These are phyloP conservation scores for Phoenix roebelenii DNA, from an alignment of 176 grass and related monocot species.

Conservation along the genomic window DNA sequence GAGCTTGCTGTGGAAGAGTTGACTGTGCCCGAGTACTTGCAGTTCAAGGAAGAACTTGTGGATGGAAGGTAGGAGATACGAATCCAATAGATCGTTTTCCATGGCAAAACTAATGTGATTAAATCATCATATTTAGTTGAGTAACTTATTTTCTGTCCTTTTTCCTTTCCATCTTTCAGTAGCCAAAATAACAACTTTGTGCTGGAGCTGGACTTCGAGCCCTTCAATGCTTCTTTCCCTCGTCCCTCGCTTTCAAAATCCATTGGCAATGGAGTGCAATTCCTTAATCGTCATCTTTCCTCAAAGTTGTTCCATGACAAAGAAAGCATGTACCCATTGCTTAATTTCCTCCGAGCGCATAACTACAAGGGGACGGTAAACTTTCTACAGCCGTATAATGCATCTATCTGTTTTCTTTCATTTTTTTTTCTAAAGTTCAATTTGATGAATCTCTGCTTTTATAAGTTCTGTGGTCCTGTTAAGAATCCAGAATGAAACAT, in stretches of 20 bases:
- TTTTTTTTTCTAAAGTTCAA: too few relatives aligned
- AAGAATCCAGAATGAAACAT: too few relatives aligned
- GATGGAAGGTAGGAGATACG: background rate
- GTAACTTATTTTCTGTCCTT: slow-evolving; percentile 2
- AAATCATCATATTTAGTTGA: too few relatives aligned
- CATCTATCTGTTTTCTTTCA: too few relatives aligned
- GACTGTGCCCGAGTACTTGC: background rate
- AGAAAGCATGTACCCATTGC: slow-evolving; percentile 78
- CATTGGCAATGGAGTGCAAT: slow-evolving; percentile 95
- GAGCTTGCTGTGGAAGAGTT: background rate
- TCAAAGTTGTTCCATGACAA: slow-evolving; percentile 99
- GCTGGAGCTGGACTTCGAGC: slow-evolving; percentile 96
- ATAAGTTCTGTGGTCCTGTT: too few relatives aligned
- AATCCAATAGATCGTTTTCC: background rate
- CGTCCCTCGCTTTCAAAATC: slow-evolving; percentile 93
- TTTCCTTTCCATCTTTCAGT: slow-evolving; percentile 17
- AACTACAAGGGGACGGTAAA: slow-evolving; percentile 83
- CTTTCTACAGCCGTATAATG: background rate
- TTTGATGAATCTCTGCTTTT: too few relatives aligned
- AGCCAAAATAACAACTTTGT: slow-evolving; percentile 49
- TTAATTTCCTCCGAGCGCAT: slow-evolving; percentile 82
- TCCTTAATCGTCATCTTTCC: slow-evolving; percentile 92
- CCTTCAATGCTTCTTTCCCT: slow-evolving; percentile 94
- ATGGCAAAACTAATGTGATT: too few relatives aligned
- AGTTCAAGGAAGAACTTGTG: slow-evolving; percentile 1